Evolutionary conservation across 2,329 filamentous ascomycete species (phyloP), one percentile per base, ranked within the genome.

Genomic region (Ascochyta pisi): DNA sequence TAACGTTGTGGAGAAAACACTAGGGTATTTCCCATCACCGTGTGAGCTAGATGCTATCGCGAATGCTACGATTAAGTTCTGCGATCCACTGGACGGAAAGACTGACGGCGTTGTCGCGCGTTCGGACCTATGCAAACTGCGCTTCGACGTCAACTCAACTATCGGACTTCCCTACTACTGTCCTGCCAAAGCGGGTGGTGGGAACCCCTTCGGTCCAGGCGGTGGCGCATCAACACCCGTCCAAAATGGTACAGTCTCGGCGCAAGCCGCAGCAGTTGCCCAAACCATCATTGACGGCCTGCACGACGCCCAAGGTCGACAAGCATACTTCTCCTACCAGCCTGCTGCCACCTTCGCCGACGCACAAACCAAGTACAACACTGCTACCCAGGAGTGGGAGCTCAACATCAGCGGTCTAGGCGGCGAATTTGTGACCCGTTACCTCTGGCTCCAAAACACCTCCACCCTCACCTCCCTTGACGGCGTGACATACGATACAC

Each of bases 11-110:
- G 76, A 81, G 64, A 58, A 73, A 47, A 74, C 69, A 1, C 56
- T 74, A 13, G 70, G 68, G 46, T 82, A 82, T 63, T 78, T 70
- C 51, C 80, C 76, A 12, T 74, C 71, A 16, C 74, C 76, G 12
- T 81, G 79, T 61, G 81, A 82, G 45, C 63, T 85, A 13, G 73
- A 76, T 6, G 80, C 79, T 63, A 84, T 85, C 41, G 76, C 82
- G 19, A 85, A 84, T 63, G 73, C 76, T 35, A 86, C 83, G 5
- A 84, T 86, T 42, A 73, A 74, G 1, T 79, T 79, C 33, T 87
- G 84, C 46, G 84, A 86, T 58, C 73, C 78, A 7, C 73, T 86
- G 6, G 84, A 86, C 51, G 84, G 84, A 6, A 76, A 76, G 40
- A 77, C 75, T 0, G 84, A 86, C 51, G 83, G 83, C 12, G 81